Evolutionary conservation across 306 rosid species (phyloP), one percentile per base, ranked within the genome.

Genomic region (Gynostemma pentaphyllum): DNA sequence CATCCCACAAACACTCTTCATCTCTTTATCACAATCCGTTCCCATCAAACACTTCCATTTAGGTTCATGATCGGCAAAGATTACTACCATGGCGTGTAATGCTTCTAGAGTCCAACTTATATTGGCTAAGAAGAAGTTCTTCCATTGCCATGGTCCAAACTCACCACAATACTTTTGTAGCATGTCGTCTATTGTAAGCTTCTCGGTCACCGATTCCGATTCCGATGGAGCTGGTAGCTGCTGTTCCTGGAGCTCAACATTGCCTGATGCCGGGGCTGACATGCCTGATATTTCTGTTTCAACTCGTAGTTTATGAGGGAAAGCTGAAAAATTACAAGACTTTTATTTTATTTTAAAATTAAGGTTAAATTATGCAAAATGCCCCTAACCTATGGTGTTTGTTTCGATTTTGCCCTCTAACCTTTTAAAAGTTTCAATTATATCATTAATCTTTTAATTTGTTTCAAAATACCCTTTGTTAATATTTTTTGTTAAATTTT

Each of bases 41-140:
- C 75, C 70, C 1, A 37, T 61, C 14, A 69, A 37, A 48, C 95
- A 90, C 16, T 68, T 69, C 90, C 86, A 87, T 0, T 29, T 67
- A 2, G 94, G 94, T 16, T 90, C 87, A 0, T 75, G 72, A 68
- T 90, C 97, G 0, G 97, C 87, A 10, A 90, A 90, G 30, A 90
- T 87, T 80, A 90, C 75, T 21, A 90, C 90, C 97, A 90, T 90
- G 47, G 95, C 81, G 78, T 90, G 97, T 46, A 90, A 83, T 1
- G 88, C 95, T 71, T 87, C 95, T 2, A 90, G 77, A 0, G 90
- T 86, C 97, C 95, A 90, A 2, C 95, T 88, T 40, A 90, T 70
- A 68, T 77, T 83, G 3, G 95, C 83, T 1, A 90, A 69, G 40
- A 85, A 74, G 56, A 90, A 90, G 82, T 90, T 95, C 77, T 52